A percentile compares a stretch with the other conserved stretches of the same genome.
Evolutionary conservation across 805 yeast genomes (phyloP).

Genomic region (Myxozyma kluyveri): DNA sequence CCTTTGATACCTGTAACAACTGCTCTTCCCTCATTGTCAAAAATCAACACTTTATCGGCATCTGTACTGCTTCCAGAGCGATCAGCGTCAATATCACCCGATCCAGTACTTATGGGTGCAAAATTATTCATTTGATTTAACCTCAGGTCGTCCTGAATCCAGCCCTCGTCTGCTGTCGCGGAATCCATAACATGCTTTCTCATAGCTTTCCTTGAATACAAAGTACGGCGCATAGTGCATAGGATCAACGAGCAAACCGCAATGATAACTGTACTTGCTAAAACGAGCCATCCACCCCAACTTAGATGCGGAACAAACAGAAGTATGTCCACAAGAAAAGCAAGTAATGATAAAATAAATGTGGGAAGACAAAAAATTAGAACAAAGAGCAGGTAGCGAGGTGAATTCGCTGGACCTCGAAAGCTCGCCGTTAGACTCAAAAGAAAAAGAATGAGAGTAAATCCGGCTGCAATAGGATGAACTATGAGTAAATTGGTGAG

Average conservation of each 20-base stretch:
- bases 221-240: conserved; percentile 70
- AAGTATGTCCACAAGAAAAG: conserved; percentile 77
- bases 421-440: conserved; percentile 44
- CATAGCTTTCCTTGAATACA: conserved; percentile 41
- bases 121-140: conserved; percentile 25
- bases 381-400: conserved; percentile 49
- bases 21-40: conserved; percentile 21
- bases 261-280: conserved; percentile 63
- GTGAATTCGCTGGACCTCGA: conserved; percentile 40
- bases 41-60: conserved; percentile 19
- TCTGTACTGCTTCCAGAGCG: neutral
- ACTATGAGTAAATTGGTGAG: conserved; percentile 62
- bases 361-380: conserved; percentile 63
- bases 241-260: conserved; percentile 63
- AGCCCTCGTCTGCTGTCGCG: neutral
- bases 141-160: conserved; percentile 14
- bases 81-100: neutral
- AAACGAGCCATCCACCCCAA: conserved; percentile 83
- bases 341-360: conserved; percentile 65
- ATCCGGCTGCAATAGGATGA: conserved; percentile 62
- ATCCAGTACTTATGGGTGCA: conserved; percentile 18
- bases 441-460: conserved; percentile 49
- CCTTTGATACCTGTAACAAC: too few relatives aligned
- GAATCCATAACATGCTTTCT: conserved; percentile 25
- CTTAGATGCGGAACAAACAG: conserved; percentile 71